Evolutionary conservation across 495 filamentous ascomycete genomes (phyloP).

Genomic region (Tuber aestivum): DNA sequence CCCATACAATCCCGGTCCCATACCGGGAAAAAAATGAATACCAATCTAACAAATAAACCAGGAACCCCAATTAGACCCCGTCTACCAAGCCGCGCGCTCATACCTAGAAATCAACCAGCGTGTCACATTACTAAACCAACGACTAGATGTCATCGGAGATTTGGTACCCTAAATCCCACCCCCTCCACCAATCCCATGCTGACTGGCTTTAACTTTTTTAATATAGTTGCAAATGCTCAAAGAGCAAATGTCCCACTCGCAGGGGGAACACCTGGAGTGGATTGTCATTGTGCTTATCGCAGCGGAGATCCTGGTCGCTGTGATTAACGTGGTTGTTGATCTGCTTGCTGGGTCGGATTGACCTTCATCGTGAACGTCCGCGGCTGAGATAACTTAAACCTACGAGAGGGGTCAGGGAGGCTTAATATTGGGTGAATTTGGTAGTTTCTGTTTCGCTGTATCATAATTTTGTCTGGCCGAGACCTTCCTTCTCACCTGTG

Average conservation of each 20-base stretch:
- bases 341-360: slow-evolving; percentile 60
- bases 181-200: slow-evolving; percentile 4
- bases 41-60: slow-evolving; percentile 7
- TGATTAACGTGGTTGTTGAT: slow-evolving; percentile 93
- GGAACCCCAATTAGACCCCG: slow-evolving; percentile 89
- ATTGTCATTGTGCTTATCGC: slow-evolving; percentile 96
- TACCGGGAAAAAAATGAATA: neutral
- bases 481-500: neutral
- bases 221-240: slow-evolving; percentile 73
- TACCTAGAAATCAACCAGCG: slow-evolving; percentile 98
- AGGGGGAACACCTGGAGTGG: slow-evolving; percentile 93
- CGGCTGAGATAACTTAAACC: neutral
- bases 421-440: neutral
- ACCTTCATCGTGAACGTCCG: neutral
- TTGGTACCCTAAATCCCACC: slow-evolving; percentile 45
- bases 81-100: slow-evolving; percentile 88
- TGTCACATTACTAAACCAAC: slow-evolving; percentile 80
- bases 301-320: slow-evolving; percentile 89
- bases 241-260: slow-evolving; percentile 92
- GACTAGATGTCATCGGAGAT: slow-evolving; percentile 89
- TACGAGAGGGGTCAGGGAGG: neutral
- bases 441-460: neutral
- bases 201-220: neutral
- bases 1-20: neutral
- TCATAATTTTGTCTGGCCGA: neutral